These are phyloP conservation scores for Pleurotus tuber-regium DNA, from an alignment of 768 basidiomycete species.

Conservation along the genomic window DNA sequence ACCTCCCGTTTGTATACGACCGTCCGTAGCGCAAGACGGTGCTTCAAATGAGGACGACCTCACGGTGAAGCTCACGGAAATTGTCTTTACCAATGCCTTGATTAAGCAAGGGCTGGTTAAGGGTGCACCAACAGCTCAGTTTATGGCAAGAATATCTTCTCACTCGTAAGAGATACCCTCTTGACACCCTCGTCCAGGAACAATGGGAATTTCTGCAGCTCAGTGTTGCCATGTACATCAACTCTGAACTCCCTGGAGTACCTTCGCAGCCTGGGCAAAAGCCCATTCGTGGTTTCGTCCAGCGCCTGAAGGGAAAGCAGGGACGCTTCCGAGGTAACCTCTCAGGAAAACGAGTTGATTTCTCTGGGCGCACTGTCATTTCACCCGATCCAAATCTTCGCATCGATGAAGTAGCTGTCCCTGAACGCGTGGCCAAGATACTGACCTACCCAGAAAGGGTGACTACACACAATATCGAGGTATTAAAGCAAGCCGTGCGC, in stretches of 20 bases:
- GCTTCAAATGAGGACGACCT: constrained; percentile 99
- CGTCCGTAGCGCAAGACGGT: constrained; percentile 95
- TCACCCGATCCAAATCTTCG: constrained; percentile 98
- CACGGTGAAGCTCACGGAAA: constrained; percentile 96
- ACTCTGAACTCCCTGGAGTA: constrained; percentile 94
- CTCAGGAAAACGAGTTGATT: constrained; percentile 98
- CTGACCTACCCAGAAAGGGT: constrained; percentile 97
- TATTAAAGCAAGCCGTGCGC: constrained; percentile 69
- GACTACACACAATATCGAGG: constrained; percentile 84
- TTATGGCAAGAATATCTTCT: constrained; percentile 59
- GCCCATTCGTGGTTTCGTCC: constrained; percentile 96
- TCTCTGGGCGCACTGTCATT: constrained; percentile 97
- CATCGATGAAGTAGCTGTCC: constrained; percentile 98
- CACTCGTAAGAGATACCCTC: too few relatives aligned
- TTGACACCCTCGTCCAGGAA: constrained; percentile 50
- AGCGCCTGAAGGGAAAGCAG: constrained; percentile 97
- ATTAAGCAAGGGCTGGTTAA: constrained; percentile 88
- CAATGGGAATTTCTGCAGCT: constrained; percentile 98
- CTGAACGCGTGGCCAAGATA: constrained; percentile 91
- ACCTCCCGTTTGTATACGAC: constrained; percentile 95
- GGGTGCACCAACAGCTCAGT: constrained; percentile 83
- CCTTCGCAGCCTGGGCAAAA: constrained; percentile 85
- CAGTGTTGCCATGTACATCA: constrained; percentile 96
- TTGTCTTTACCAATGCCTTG: constrained; percentile 90
- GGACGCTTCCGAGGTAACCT: constrained; percentile 98